These are phyloP conservation scores for Scutellaria baicalensis DNA, from an alignment of 257 asterid species.

Conservation along the genomic window DNA sequence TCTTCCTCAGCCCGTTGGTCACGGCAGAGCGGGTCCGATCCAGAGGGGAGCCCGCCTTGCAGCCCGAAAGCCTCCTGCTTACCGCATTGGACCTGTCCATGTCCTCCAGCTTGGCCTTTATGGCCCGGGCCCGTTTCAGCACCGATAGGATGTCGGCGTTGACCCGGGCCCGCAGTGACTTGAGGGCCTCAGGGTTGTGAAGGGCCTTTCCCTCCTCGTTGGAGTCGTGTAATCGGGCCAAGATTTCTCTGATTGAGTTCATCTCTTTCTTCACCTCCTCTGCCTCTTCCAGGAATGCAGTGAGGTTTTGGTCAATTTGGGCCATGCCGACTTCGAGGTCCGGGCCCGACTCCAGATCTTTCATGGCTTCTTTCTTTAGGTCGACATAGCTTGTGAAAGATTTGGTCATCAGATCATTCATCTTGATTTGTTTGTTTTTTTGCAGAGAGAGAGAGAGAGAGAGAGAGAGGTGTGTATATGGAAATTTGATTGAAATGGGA, in stretches of 20 bases:
- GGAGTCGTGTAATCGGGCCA: conserved; percentile 45
- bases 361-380: conserved; percentile 81
- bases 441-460: neutral
- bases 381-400: conserved; percentile 92
- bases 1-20: conserved; percentile 87
- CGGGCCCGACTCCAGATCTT: conserved; percentile 44
- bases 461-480: neutral
- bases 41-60: conserved; percentile 65
- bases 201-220: conserved; percentile 55
- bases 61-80: conserved; percentile 65
- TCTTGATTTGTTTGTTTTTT: conserved; percentile 18
- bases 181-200: conserved; percentile 81
- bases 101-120: conserved; percentile 56
- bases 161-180: conserved; percentile 38
- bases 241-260: conserved; percentile 57
- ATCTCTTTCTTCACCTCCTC: conserved; percentile 64
- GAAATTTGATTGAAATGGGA: neutral
- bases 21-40: conserved; percentile 74
- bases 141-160: conserved; percentile 52
- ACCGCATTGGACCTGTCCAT: conserved; percentile 71
- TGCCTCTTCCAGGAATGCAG: conserved; percentile 67
- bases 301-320: conserved; percentile 54
- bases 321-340: conserved; percentile 66
- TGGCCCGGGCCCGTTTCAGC: conserved; percentile 56
- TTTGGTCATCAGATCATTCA: conserved; percentile 93